Evolutionary conservation across 2,329 filamentous ascomycete genomes (phyloP), one percentile per base, ranked within the genome.

Genomic region (Metarhizium sp.): DNA sequence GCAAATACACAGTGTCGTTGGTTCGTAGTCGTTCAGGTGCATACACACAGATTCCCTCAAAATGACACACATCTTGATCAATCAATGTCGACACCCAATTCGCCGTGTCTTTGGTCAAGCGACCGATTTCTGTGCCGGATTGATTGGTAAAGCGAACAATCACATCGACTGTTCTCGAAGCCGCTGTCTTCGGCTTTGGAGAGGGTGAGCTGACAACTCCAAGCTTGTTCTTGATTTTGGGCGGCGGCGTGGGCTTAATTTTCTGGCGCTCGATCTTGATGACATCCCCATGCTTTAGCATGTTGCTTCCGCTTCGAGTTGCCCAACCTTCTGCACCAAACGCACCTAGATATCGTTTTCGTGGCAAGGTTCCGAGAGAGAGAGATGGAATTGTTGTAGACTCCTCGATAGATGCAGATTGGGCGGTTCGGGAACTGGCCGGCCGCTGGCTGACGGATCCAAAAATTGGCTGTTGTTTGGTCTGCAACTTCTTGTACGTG

Each of bases 301-400:
- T 67, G 42, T 82, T 82, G 3, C 73, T 74, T 0, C 92, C 92
- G 68, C 90, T 96, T 63, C 86, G 84, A 3, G 92, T 97, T 6
- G 90, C 86, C 94, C 94, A 99, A 4, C 86, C 94, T 54, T 87
- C 90, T 4, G 89, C 91, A 8, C 94, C 94, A 70, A 97, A 94
- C 0, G 91, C 90, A 18, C 94, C 94, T 58, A 97, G 81, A 64
- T 97, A 99, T 64, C 94, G 73, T 38, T 65, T 69, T 2, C 67
- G 64, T 0, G 76, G 73, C 54, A 74, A 71, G 4, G 58, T 63
- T 29, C 59, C 61, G 40, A 59, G 56, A 11, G 58, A 20, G 2
- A 16, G n/a, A 51, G 30, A 14, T 51, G 32, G 4, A 18, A 1
- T 25, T 38, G 49, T n/a, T 51, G 29, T 16, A 14, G 20, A 11